Base-by-base conservation (phyloP, 257 asterid genomes). In the Nicotiana undulata region DNA sequence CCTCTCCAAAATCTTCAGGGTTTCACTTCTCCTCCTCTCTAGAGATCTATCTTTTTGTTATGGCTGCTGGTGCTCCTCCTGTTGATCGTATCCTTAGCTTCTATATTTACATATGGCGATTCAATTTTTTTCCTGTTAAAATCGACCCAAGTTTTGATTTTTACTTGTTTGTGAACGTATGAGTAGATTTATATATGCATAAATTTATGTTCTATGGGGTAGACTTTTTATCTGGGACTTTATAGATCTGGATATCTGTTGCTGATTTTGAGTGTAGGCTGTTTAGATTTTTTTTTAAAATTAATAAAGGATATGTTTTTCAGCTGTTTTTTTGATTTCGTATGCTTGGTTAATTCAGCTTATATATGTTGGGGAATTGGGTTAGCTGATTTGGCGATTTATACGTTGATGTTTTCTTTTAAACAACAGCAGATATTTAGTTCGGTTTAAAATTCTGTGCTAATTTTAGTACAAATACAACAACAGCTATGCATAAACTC, bases 21-120 rank as follows among this genome's bases (percentile, higher is more conserved):
- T 9, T n/a, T 51, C 37, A 1, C 20, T 37, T 32, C 40, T 56
- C 32, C 79, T 70, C n/a, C 80, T 76, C 79, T 18, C 79, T 59
- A 85, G 83, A 67, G 67, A 46, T 40, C 76, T 75, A n/a, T 32
- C 34, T 82, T 77, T 53, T 49, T 34, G 46, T 78, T 81, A 91
- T 91, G 93, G 92, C 93, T 22, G 84, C 91, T 78, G 82, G 63
- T 63, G 90, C 90, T 81, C 89, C 89, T 53, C 85, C 92, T 66
- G 85, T 86, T 70, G 95, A 91, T 86, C 92, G 95, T 91, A 91
- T 89, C 92, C 93, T 89, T 80, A 37, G 1, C 20, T 32, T 37
- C 12, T 44, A 2, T 63, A 4, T 52, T 63, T 34, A 10, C 40
- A 34, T 37, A 13, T 49, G 26, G 52, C 53, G 6, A 63, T 63